Evolutionary conservation across 768 basidiomycete species (phyloP), one percentile per base, ranked within the genome.

Genomic region (Hydnomerulius pinastri): DNA sequence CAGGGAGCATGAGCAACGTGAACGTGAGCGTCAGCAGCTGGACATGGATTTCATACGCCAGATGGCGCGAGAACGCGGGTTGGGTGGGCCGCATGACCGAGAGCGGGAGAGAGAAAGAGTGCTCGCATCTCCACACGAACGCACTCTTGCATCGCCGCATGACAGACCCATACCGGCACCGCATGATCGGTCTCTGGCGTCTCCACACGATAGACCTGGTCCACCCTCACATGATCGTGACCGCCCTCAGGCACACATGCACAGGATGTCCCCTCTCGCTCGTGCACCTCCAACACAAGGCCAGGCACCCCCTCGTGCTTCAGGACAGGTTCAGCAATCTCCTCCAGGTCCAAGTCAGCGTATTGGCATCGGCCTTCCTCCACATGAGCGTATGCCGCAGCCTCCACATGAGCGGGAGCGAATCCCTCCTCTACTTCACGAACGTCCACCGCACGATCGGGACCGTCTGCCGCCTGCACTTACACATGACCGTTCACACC

Each of bases 391-490:
- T 9, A 54, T 57, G n/a, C 36, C 35, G 13, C 63, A 40, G 0
- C 63, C 56, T 24, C 57, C 49, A 17, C 56, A 46, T 12, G 65
- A 67, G 0, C 60, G 65, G 29, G 64, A 66, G 12, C 50, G 65
- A 21, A 64, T 66, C 29, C 53, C 56, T 17, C 65, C 46, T 1
- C 51, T 48, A 28, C 55, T 50, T 25, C 65, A 63, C 20, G 59
- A 65, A 32, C 65, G 43, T 48, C 66, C 36, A 20, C 53, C 46
- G 11, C 60, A 57, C 32, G 60, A 56, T 35, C 59, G 49, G 33
- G 64, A 64, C 40, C 64, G 63, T 55, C 63, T 65, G 20, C 71
- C 69, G 43, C 57, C 61, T 18, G 60, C 62, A 2, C 59, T 56
- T 17, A 39, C 45, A 12, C 44, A 50, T 17, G 32, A 44, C 6